Evolutionary conservation across 495 filamentous ascomycete species (phyloP), one percentile per base, ranked within the genome.

Genomic region (Penicillium roqueforti): DNA sequence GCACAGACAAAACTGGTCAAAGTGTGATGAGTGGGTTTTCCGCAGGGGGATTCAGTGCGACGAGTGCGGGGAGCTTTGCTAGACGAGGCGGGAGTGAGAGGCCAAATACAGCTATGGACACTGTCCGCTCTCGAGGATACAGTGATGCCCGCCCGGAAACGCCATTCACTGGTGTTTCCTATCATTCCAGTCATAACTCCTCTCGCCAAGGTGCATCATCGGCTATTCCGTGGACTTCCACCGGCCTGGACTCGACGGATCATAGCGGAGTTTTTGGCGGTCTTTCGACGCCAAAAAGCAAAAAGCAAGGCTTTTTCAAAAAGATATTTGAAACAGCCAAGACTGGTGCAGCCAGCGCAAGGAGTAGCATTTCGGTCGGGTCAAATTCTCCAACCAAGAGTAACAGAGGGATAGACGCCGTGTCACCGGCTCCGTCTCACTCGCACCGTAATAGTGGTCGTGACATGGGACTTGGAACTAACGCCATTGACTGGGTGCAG

Each of bases 251-350:
- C 32, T 49, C 74, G 7, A 76, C 78, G 41, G 80, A 82, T 29
- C 69, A 77, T 46, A 59, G 72, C 53, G 68, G 80, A 18, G 72
- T 81, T 0, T 78, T 97, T 16, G 88, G 91, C 29, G 91, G 92
- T 4, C 77, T 96, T 37, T 83, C 84, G n/a, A 81, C 89, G 9
- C 92, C 91, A 3, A 97, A 92, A 67, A 76, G 84, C 4, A 96
- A 92, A 69, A 97, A 93, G 72, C 84, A 84, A 37, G 92, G 92
- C 19, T 96, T 99, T 65, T 90, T 99, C 71, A 96, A 93, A 72
- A 95, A 95, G 60, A 91, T 99, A 47, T 81, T 97, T 32, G 92
- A 97, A 51, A 88, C 89, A 9, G 93, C 92, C 10, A 96, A 95
- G 71, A 96, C 95, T 0, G 88, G 88, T 13, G 91, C 95, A 9